Percentiles rank a stretch among this genome's conserved stretches.
These are phyloP conservation scores for Houttuynia cordata DNA, from an alignment of 164 flowering plant genomes.

Conservation along the genomic window DNA sequence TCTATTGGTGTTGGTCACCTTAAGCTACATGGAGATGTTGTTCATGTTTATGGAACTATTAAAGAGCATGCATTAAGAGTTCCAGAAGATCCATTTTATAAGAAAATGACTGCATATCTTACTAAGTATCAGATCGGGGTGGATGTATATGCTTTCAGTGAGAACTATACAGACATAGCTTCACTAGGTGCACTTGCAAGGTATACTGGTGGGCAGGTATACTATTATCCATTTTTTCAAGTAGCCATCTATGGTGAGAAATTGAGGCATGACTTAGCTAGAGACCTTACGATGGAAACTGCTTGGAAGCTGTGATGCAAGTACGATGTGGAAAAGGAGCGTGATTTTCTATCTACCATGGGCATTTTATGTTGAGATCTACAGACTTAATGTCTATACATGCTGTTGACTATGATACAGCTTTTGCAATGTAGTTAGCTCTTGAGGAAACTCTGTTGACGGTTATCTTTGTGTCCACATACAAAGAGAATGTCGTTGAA, in stretches of 20 bases:
- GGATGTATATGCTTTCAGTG: no score
- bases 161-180: no score
- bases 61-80: conserved; percentile 66
- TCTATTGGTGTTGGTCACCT: no score
- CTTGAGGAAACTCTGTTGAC: conserved; percentile 86
- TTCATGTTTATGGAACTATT: conserved; percentile 86
- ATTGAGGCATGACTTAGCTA: no score
- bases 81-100: no score
- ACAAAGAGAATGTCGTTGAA: no score
- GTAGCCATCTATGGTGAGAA: no score
- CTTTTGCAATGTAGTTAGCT: conserved; percentile 80
- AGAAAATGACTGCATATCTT: conserved; percentile 96
- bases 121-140: conserved; percentile 82
- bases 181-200: no score
- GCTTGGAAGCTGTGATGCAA: conserved; percentile 96
- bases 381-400: conserved; percentile 92
- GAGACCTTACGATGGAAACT: no score
- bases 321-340: conserved; percentile 98
- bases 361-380: conserved; percentile 92
- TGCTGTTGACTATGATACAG: conserved; percentile 98
- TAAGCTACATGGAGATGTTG: conserved; percentile 90
- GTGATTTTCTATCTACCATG: conserved; percentile 83
- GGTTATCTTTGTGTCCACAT: no score
- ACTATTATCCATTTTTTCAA: no score
- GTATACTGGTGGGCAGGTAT: no score